Evolutionary conservation across 2,329 filamentous ascomycete species (phyloP), one percentile per base, ranked within the genome.

Genomic region (Epichloe sp.): DNA sequence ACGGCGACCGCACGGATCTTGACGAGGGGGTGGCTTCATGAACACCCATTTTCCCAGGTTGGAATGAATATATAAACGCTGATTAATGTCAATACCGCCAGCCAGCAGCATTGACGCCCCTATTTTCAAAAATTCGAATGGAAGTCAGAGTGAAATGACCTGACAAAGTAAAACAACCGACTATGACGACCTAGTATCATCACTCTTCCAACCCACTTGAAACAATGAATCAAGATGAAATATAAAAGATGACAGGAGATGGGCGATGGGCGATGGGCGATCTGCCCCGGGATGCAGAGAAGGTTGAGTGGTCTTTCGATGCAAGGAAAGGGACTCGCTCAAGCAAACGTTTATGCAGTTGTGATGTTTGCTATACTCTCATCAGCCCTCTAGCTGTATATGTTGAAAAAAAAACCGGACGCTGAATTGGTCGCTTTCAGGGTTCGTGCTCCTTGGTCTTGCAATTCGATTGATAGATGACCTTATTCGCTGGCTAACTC

Each of bases 1-100:
- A 71, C 23, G 70, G 71, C n/a, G 66, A 71, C 23, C 57, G 62
- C 15, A 61, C 62, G 7, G 62, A 66, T 48, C 57, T 58, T 10
- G 40, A 53, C 56, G 19, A 42, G 35, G 44, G 44, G 4, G 41
- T 23, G 34, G 38, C 6, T 38, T 47, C 49, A 42, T 50, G 35
- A 8, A 19, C 17, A 34, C 15, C 35, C 23, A 1, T 31, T 49
- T 42, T 19, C 31, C 34, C 23, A 45, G 35, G 3, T 48, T 51
- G 5, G 12, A 34, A 15, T n/a, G 11, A n/a, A 43, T 10, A 43
- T 19, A 17, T 26, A 21, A 15, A 43, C 8, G 21, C 15, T 37
- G 26, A 43, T 19, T 44, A 35, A 40, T 47, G 47, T 26, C 42
- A 45, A 15, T 45, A 19, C 37, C 42, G 45, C 52, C 48, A 34